Percentiles rank a stretch among this genome's conserved stretches.
Conservation (phyloP, 768 basidiomycete species). For the Asterophora lycoperdoides region DNA sequence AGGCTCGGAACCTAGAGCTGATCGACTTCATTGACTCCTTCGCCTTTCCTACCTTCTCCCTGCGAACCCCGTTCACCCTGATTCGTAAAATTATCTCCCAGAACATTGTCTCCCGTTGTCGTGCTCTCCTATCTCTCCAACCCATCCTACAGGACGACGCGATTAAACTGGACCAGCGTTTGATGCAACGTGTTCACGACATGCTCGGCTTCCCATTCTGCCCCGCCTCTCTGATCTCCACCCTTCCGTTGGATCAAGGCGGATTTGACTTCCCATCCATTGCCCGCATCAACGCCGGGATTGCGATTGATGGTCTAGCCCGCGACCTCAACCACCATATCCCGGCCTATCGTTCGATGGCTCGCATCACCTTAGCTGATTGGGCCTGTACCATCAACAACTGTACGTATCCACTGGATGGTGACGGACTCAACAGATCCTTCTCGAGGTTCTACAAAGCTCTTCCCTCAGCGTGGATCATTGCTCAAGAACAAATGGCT, state of each 20-base stretch:
- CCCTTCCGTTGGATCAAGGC: conserved; percentile 7
- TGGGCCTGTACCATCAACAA: conserved; percentile 15
- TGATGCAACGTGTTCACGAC: conserved; percentile 16
- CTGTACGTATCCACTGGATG: conserved; percentile 7
- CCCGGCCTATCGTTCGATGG: conserved; percentile 12
- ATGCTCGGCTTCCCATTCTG: conserved; percentile 22
- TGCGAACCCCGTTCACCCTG: conserved; percentile 16
- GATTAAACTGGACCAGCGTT: conserved; percentile 10
- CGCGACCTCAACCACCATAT: conserved; percentile 25
- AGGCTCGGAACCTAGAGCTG: conserved; percentile 8
- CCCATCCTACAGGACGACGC: conserved; percentile 17
- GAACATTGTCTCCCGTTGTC: conserved; percentile 13
- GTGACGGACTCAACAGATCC: background rate
- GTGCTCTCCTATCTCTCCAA: conserved; percentile 20
- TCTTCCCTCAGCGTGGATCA: conserved; percentile 13
- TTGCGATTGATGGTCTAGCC: conserved; percentile 16
- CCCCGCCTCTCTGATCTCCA: conserved; percentile 1
- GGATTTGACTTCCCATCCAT: conserved; percentile 24
- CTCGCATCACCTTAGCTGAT: conserved; percentile 14
- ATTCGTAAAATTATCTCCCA: conserved; percentile 20
- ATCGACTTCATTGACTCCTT: conserved; percentile 18
- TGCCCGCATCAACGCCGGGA: conserved; percentile 14
- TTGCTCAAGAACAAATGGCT: conserved; percentile 8
- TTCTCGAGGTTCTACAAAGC: background rate
- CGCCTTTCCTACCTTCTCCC: conserved; percentile 16